Evolutionary conservation across 176 grass and related monocot species (phyloP).

Genomic region (Microstegium vimineum): DNA sequence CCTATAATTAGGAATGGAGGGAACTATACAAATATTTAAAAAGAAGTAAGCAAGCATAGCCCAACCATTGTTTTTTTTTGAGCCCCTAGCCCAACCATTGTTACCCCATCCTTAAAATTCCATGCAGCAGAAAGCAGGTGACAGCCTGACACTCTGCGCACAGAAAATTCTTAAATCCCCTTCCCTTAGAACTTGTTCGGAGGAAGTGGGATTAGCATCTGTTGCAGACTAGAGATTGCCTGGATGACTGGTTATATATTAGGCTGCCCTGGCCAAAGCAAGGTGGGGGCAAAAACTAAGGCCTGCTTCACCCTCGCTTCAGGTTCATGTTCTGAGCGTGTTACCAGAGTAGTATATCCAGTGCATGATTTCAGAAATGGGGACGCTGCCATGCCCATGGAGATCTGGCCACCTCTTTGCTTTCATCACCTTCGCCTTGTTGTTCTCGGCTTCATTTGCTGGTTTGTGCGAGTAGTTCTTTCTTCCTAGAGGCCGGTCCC

Average conservation of each 20-base stretch:
- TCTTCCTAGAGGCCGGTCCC: background rate
- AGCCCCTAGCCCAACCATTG: background rate
- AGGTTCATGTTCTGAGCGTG: slow-evolving; percentile 21
- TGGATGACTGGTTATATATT: slow-evolving; percentile 27
- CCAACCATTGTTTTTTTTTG: no score
- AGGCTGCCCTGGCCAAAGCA: background rate
- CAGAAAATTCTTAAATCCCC: background rate
- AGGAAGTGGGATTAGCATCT: slow-evolving; percentile 19
- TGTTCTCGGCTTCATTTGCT: slow-evolving; percentile 19
- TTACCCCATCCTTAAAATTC: slow-evolving; percentile 30
- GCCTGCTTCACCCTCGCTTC: slow-evolving; percentile 8
- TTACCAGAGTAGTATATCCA: background rate
- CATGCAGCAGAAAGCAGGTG: slow-evolving; percentile 22
- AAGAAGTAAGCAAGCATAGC: slow-evolving; percentile 10
- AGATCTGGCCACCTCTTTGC: slow-evolving; percentile 17
- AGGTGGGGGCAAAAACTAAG: background rate
- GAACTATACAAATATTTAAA: background rate
- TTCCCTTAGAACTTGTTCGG: slow-evolving; percentile 3
- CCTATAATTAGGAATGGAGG: background rate
- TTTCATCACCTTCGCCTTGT: slow-evolving; percentile 8
- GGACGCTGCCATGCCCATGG: background rate
- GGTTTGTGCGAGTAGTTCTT: background rate
- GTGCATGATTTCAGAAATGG: slow-evolving; percentile 11
- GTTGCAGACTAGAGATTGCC: slow-evolving; percentile 14
- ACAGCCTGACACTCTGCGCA: background rate